Evolutionary conservation across 2,329 filamentous ascomycete genomes (phyloP).

Genomic region (Trichoderma cornu-damae): DNA sequence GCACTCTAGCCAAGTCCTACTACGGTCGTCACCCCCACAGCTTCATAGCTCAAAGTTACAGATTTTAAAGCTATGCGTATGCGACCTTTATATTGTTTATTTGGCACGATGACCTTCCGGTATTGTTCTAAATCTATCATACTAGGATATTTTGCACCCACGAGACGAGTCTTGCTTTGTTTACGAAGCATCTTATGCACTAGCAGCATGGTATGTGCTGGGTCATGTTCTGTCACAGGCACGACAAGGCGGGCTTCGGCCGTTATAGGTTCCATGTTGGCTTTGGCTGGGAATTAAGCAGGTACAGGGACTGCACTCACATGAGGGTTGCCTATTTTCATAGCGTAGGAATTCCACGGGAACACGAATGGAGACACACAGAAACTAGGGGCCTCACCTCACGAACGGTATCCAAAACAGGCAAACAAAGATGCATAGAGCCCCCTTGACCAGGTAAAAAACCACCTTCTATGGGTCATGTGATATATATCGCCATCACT

Average conservation of each 20-base stretch:
- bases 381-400: constrained; percentile 25
- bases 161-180: constrained; percentile 65
- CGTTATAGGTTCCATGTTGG: constrained; percentile 70
- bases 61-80: constrained; percentile 77
- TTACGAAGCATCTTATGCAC: constrained; percentile 64
- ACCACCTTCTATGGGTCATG: constrained; percentile 35
- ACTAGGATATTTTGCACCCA: constrained; percentile 76
- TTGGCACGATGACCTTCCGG: constrained; percentile 41
- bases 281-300: constrained; percentile 58
- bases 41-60: constrained; percentile 74
- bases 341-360: constrained; percentile 27
- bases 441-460: constrained; percentile 37
- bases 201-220: constrained; percentile 70
- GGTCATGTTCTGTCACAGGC: constrained; percentile 75
- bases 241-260: constrained; percentile 74
- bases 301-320: constrained; percentile 33
- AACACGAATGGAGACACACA: not conserved
- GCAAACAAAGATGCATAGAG: constrained; percentile 31
- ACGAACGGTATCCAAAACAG: constrained; percentile 33
- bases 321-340: constrained; percentile 27
- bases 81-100: constrained; percentile 46
- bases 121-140: constrained; percentile 73
- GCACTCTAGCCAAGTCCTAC: constrained; percentile 73
- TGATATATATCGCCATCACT: constrained; percentile 29
- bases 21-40: constrained; percentile 67